A percentile compares a stretch with the other conserved stretches of the same genome.
These are phyloP conservation scores for Tylopilus intermedius DNA, from an alignment of 768 basidiomycete species.

Conservation along the genomic window DNA sequence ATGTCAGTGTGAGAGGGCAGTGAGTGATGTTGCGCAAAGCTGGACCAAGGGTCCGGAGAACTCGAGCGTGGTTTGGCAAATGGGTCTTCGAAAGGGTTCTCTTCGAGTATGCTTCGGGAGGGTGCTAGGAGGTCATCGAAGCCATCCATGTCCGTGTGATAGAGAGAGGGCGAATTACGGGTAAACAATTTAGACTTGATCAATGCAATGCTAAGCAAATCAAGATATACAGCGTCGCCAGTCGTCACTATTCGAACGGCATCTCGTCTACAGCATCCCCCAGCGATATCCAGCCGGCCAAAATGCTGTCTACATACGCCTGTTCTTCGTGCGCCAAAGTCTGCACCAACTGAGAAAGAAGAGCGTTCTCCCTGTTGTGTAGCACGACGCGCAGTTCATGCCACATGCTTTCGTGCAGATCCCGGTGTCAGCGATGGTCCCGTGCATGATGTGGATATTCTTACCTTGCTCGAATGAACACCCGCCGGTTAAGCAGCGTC, in stretches of 20 bases:
- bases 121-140: constrained; percentile 73
- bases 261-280: constrained; percentile 68
- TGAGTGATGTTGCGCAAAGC: constrained; percentile 41
- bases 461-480: constrained; percentile 85
- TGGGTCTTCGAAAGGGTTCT: constrained; percentile 73
- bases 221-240: constrained; percentile 10
- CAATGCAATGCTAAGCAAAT: neutral
- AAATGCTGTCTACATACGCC: constrained; percentile 57
- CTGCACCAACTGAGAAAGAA: constrained; percentile 70
- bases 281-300: constrained; percentile 71
- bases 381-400: constrained; percentile 90
- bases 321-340: constrained; percentile 71
- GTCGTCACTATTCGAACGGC: constrained; percentile 67
- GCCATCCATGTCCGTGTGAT: constrained; percentile 50
- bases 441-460: constrained; percentile 17
- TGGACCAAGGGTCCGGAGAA: constrained; percentile 77
- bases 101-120: constrained; percentile 58
- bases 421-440: constrained; percentile 5
- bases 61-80: constrained; percentile 56
- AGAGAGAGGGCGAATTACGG: neutral
- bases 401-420: constrained; percentile 66
- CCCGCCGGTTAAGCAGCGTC: constrained; percentile 66
- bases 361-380: constrained; percentile 83
- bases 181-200: neutral
- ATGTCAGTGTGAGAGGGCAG: constrained; percentile 18